These are phyloP conservation scores for Agaricus sinodeliciosus DNA, from an alignment of 768 basidiomycete species.

Conservation along the genomic window DNA sequence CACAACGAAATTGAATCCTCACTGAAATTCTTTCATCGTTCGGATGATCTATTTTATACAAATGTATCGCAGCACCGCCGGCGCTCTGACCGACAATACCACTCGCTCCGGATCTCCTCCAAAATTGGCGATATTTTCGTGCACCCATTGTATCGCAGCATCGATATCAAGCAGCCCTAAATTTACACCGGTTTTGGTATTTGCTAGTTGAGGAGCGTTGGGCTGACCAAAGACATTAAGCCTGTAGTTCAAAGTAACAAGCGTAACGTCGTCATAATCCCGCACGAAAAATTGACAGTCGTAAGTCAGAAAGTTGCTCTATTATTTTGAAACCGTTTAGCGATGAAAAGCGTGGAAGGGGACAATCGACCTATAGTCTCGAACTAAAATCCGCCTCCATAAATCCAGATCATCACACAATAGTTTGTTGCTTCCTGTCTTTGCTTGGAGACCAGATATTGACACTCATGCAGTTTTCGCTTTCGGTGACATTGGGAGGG, in stretches of 20 bases:
- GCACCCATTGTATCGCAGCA: slow-evolving; percentile 40
- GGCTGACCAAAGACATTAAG: slow-evolving; percentile 35
- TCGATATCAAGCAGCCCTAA: slow-evolving; percentile 33
- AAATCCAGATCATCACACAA: slow-evolving; percentile 30
- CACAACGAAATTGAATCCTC: slow-evolving; percentile 6
- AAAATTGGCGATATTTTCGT: slow-evolving; percentile 40
- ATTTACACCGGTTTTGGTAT: slow-evolving; percentile 22
- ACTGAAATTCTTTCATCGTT: slow-evolving; percentile 25
- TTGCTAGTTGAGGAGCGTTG: slow-evolving; percentile 29
- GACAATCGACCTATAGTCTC: slow-evolving; percentile 22
- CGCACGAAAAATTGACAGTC: slow-evolving; percentile 25
- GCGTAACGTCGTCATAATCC: slow-evolving; percentile 27
- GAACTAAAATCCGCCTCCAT: slow-evolving; percentile 29
- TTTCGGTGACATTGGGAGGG: slow-evolving; percentile 22
- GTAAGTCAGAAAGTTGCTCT: slow-evolving; percentile 25
- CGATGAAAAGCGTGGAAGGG: background rate
- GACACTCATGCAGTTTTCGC: slow-evolving; percentile 30
- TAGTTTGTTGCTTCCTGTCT: slow-evolving; percentile 16
- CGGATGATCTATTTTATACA: slow-evolving; percentile 28
- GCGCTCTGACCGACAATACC: slow-evolving; percentile 31
- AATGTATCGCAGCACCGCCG: slow-evolving; percentile 26
- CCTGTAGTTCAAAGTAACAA: slow-evolving; percentile 34
- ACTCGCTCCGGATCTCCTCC: slow-evolving; percentile 34
- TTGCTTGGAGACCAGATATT: slow-evolving; percentile 31
- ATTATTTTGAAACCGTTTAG: background rate